Evolutionary conservation across 2,329 filamentous ascomycete genomes (phyloP), one percentile per base, ranked within the genome.

Genomic region (Dactylonectria estremocensis): DNA sequence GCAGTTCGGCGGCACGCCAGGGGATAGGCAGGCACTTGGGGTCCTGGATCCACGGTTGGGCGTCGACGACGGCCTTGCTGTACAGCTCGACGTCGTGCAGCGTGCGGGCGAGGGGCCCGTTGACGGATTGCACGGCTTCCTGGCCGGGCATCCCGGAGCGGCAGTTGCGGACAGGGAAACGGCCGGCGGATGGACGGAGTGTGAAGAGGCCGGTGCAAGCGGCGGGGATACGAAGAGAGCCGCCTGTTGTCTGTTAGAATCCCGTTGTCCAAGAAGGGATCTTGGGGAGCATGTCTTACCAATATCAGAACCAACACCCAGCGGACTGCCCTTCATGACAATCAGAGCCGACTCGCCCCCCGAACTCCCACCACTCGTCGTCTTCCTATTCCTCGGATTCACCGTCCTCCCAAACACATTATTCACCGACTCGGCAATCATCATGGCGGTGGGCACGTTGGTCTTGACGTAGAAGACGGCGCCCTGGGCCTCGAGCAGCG

Each of bases 401-500:
- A 89, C 76, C 0, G 89, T 91, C 13, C 89, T 84, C 46, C 90
- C 91, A 72, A 90, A 89, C 2, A 88, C 83, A 71, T 91, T 91
- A 79, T 92, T 92, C 16, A 91, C 88, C 1, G 85, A 88, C 76
- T 92, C 91, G 13, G 89, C 86, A 58, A 91, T 91, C 90, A 93
- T 92, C 85, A 92, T 90, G 13, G 89, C 89, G 1, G 89, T 91
- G 0, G 87, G 86, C 4, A 88, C 83, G 69, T 86, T 88, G 0
- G 88, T 89, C 80, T 89, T 89, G 69, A 87, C 85, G 73, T 87
- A 89, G 69, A 87, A 82, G 31, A 90, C 81, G 11, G 87, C 87
- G 5, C 88, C 88, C 3, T 84, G 82, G 0, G 75, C 79, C 48
- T 82, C 76, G 1, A 89, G 80, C 1, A 88, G 68, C 9, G 77